Conservation (phyloP, 306 rosid species). For the Vigna trinervia region DNA sequence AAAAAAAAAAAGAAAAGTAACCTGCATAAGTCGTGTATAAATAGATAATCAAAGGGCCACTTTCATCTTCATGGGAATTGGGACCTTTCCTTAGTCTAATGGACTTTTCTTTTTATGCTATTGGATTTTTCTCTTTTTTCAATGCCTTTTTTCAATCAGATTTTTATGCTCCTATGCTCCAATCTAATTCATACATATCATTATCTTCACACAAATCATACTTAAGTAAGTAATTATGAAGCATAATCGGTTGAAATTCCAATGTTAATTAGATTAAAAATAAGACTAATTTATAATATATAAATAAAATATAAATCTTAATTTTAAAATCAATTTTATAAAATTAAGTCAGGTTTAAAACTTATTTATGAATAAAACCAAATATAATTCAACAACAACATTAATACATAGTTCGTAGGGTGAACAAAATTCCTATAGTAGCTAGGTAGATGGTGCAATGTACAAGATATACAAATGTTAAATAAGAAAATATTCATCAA, state of each 20-base stretch:
- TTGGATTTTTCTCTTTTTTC: slow-evolving; percentile 43
- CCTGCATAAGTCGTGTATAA: slow-evolving; percentile 11
- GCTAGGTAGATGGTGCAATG: slow-evolving; percentile 43
- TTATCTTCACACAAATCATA: background rate
- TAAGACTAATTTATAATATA: too few species aligned
- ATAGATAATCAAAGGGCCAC: slow-evolving; percentile 53
- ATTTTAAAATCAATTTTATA: too few species aligned
- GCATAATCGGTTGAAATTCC: too few species aligned
- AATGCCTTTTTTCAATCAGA: slow-evolving; percentile 47
- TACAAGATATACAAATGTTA: slow-evolving; percentile 47
- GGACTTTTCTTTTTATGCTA: slow-evolving; percentile 48
- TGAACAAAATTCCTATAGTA: slow-evolving; percentile 40
- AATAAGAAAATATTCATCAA: slow-evolving; percentile 38
- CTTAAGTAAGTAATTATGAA: background rate
- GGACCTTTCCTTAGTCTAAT: slow-evolving; percentile 52
- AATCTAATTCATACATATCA: background rate
- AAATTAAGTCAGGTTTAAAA: too few species aligned
- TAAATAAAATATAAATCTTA: too few species aligned
- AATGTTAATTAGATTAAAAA: too few species aligned
- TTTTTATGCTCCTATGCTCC: slow-evolving; percentile 48
- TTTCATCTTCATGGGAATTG: slow-evolving; percentile 60
- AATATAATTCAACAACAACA: too few species aligned
- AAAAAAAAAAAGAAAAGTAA: background rate
- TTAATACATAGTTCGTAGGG: slow-evolving; percentile 7
- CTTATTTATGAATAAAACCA: too few species aligned